Conservation (phyloP, 768 basidiomycete species). For the Tylopilus subfusipes region DNA sequence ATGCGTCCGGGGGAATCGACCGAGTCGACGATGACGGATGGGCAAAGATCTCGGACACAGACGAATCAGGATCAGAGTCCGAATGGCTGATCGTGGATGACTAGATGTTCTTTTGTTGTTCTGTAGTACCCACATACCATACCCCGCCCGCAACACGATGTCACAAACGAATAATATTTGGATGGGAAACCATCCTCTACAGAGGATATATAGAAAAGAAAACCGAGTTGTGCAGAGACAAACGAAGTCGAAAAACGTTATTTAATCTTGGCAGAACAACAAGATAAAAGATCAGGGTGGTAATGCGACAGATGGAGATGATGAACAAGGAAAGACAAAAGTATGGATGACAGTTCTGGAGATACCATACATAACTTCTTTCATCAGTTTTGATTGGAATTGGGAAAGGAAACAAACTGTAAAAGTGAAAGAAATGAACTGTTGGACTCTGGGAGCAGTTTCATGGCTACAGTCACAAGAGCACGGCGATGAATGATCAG, state of each 20-base stretch:
- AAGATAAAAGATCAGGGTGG: constrained; percentile 17
- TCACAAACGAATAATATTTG: constrained; percentile 21
- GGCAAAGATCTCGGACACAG: constrained; percentile 65
- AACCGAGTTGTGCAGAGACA: constrained; percentile 16
- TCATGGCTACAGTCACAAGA: constrained; percentile 35
- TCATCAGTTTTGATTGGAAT: constrained; percentile 32
- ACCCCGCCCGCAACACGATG: constrained; percentile 10
- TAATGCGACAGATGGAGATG: constrained; percentile 20
- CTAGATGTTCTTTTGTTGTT: constrained; percentile 14
- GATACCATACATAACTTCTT: constrained; percentile 34
- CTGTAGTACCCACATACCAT: constrained; percentile 22
- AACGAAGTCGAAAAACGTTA: constrained; percentile 22
- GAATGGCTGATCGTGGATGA: constrained; percentile 83
- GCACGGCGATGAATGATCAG: constrained; percentile 23
- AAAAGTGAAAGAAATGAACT: constrained; percentile 11
- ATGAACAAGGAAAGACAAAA: constrained; percentile 24
- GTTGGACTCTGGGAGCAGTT: constrained; percentile 18
- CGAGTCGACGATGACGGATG: constrained; percentile 53
- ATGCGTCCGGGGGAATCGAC: constrained; percentile 40
- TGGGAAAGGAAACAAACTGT: constrained; percentile 23
- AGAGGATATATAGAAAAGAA: constrained; percentile 27
- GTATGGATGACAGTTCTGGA: constrained; percentile 30
- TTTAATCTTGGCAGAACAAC: constrained; percentile 26
- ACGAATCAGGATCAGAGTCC: constrained; percentile 78
- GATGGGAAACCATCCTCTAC: constrained; percentile 32